Conservation (phyloP, 805 yeast genomes). For the Myxozyma nipponensis region DNA sequence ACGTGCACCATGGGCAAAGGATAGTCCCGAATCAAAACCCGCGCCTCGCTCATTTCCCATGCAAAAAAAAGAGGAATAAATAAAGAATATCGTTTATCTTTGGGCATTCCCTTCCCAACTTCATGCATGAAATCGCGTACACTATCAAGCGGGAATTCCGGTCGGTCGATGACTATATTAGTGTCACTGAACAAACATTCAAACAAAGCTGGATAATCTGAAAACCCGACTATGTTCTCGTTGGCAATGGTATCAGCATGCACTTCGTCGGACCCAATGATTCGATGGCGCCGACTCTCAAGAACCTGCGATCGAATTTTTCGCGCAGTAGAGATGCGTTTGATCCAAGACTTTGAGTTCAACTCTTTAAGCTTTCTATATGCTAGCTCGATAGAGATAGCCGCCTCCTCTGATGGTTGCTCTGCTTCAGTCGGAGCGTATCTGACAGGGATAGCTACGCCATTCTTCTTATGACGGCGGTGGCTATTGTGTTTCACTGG, state of each 20-base stretch:
- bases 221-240: constrained; percentile 47
- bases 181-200: constrained; percentile 49
- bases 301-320: constrained; percentile 38
- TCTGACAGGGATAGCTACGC: constrained; percentile 8
- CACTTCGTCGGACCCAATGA: constrained; percentile 43
- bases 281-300: constrained; percentile 6
- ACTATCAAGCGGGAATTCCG: constrained; percentile 48
- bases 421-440: constrained; percentile 27
- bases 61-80: constrained; percentile 61
- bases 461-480: constrained; percentile 3
- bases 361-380: constrained; percentile 43
- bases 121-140: constrained; percentile 61
- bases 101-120: constrained; percentile 81
- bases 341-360: constrained; percentile 67
- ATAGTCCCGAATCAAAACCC: constrained; percentile 75
- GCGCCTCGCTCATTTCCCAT: constrained; percentile 54
- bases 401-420: constrained; percentile 19
- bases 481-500: constrained; percentile 10
- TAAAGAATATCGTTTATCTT: constrained; percentile 62
- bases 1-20: constrained; percentile 78
- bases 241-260: constrained; percentile 41
- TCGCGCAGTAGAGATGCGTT: constrained; percentile 47
- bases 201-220: constrained; percentile 51
- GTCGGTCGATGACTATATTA: constrained; percentile 48
- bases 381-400: constrained; percentile 36